Percentiles rank a stretch among this genome's conserved stretches.
These are phyloP conservation scores for Glycine soja DNA, from an alignment of 306 rosid genomes.

Conservation along the genomic window DNA sequence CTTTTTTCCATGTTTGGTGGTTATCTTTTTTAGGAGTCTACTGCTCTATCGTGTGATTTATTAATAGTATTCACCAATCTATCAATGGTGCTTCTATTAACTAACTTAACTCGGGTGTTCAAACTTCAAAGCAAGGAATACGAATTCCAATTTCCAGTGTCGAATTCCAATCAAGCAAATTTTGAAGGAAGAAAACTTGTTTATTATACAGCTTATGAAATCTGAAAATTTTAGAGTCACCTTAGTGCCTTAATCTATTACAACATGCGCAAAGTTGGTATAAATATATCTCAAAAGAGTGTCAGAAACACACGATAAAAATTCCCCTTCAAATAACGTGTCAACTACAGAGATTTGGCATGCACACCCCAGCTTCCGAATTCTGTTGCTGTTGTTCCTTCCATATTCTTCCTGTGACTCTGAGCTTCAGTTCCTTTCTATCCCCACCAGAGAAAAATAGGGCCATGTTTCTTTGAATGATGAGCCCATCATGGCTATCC, in stretches of 20 bases:
- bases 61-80: no score
- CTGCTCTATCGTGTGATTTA: no score
- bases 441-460: conserved; percentile 97
- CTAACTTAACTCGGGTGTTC: no score
- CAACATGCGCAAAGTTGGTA: conserved; percentile 54
- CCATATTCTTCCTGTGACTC: conserved; percentile 99
- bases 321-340: conserved; percentile 42
- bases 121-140: no score
- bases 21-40: not conserved
- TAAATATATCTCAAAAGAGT: conserved; percentile 51
- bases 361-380: conserved; percentile 88
- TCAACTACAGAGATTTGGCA: conserved; percentile 92
- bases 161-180: conserved; percentile 39
- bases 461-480: conserved; percentile 95
- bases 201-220: conserved; percentile 62
- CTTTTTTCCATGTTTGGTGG: no score
- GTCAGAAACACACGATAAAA: conserved; percentile 48
- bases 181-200: conserved; percentile 52
- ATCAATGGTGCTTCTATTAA: no score
- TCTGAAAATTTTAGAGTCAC: conserved; percentile 53
- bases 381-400: conserved; percentile 80
- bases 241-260: conserved; percentile 47
- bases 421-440: conserved; percentile 94
- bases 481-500: conserved; percentile 96
- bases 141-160: no score